phyloP scores from a whole-genome alignment of 2,329 filamentous ascomycete species.

The Nemania bipapillata region DNA sequence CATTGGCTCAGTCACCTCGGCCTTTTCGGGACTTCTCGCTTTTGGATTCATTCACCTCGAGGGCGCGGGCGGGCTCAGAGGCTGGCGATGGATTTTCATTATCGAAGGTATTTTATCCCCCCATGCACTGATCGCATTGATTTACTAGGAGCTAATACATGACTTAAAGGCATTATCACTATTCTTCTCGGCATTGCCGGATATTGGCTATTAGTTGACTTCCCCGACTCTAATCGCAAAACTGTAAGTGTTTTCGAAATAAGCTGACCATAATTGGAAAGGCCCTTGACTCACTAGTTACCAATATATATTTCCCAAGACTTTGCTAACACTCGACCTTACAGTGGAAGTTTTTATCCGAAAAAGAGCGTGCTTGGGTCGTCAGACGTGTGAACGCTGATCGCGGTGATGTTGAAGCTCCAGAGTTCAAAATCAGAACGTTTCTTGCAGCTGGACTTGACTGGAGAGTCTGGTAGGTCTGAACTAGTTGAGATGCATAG shows the following conservation, averaged over 20 bases:
- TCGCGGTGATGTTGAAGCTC: constrained; percentile 60
- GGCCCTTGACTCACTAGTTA: no score
- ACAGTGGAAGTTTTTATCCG: constrained; percentile 56
- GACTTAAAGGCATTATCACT: constrained; percentile 62
- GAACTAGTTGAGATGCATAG: constrained; percentile 12
- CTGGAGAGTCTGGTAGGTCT: constrained; percentile 57
- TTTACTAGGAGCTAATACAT: constrained; percentile 40
- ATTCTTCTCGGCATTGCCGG: constrained; percentile 55
- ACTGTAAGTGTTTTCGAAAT: constrained; percentile 29
- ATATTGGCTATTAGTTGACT: constrained; percentile 62
- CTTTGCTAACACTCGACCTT: constrained; percentile 1
- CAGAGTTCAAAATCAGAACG: constrained; percentile 56
- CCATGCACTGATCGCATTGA: background rate
- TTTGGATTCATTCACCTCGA: constrained; percentile 75
- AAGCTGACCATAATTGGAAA: background rate
- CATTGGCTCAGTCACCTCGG: constrained; percentile 72
- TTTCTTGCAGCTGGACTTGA: constrained; percentile 55
- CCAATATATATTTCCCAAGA: background rate
- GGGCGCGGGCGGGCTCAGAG: constrained; percentile 64
- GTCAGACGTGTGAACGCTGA: constrained; percentile 57
- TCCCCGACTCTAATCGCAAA: constrained; percentile 58
- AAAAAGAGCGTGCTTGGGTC: constrained; percentile 54
- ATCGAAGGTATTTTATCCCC: constrained; percentile 57
- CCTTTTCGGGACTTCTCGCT: constrained; percentile 74
- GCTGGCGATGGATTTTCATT: constrained; percentile 77